phyloP scores from a whole-genome alignment of 176 grass and related monocot species.

The Saccharum officinarum region DNA sequence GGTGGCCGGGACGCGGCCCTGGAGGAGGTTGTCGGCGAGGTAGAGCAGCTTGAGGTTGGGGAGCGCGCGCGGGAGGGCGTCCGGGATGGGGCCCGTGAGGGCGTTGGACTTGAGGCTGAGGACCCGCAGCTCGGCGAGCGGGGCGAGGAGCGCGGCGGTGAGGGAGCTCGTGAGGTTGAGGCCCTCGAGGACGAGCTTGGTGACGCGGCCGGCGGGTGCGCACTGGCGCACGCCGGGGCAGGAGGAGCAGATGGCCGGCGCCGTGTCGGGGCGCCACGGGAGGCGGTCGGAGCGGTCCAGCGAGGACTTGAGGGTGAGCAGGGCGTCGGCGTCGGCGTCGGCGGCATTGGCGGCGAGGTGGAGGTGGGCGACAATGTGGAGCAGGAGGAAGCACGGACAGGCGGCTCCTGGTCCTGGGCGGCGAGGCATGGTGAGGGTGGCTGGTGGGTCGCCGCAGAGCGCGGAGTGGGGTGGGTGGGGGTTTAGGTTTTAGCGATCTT shows the following conservation, averaged over 20 bases:
- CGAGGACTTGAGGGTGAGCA: constrained; percentile 66
- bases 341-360: background rate
- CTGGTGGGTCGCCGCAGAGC: too few relatives aligned
- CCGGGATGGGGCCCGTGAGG: too few relatives aligned
- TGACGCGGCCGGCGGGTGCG: constrained; percentile 44
- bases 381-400: constrained; percentile 1
- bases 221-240: constrained; percentile 84
- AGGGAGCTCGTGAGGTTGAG: constrained; percentile 76
- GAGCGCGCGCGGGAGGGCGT: constrained; percentile 54
- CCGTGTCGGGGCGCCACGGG: constrained; percentile 53
- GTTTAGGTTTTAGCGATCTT: background rate
- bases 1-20: constrained; percentile 54
- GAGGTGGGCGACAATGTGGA: background rate
- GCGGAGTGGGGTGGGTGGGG: background rate
- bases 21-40: constrained; percentile 72
- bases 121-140: constrained; percentile 77
- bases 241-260: constrained; percentile 40
- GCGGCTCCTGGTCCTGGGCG: background rate
- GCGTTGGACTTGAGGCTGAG: constrained; percentile 88
- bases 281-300: constrained; percentile 61
- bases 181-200: constrained; percentile 89
- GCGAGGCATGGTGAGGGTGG: background rate
- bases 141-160: constrained; percentile 45
- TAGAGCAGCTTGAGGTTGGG: constrained; percentile 87
- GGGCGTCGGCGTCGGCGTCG: constrained; percentile 61